Evolutionary conservation across 345 rosid species (phyloP).

Genomic region (Syzygium oleosum): DNA sequence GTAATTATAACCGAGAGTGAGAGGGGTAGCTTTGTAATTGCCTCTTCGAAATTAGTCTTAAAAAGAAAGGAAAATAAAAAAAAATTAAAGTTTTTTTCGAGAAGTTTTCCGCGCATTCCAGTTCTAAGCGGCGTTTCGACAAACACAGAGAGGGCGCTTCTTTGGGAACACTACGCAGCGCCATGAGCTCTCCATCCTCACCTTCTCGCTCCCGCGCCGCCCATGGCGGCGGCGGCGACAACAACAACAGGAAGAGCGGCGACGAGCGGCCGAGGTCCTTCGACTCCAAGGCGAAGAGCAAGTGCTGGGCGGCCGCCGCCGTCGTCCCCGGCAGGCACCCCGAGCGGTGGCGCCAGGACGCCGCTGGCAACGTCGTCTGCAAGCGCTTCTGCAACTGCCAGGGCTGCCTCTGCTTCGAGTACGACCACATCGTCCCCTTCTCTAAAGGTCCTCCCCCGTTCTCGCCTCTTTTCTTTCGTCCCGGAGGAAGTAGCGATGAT

Average conservation of each 20-base stretch:
- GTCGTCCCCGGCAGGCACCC: constrained; percentile 83
- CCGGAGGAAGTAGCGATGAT: neutral
- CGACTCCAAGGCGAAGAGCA: constrained; percentile 52
- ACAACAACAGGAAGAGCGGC: neutral
- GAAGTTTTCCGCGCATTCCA: neutral
- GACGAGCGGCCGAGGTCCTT: constrained; percentile 74
- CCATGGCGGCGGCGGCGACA: neutral
- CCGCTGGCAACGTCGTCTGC: constrained; percentile 84
- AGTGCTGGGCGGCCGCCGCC: constrained; percentile 76
- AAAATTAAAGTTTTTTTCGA: too few relatives aligned
- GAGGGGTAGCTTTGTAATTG: too few relatives aligned
- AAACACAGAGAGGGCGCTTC: neutral
- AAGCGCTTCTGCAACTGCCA: constrained; percentile 80
- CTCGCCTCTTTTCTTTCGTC: neutral
- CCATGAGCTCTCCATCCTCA: neutral
- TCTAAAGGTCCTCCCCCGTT: constrained; percentile 53
- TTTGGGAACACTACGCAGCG: neutral
- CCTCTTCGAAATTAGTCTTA: too few relatives aligned
- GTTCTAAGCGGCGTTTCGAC: neutral
- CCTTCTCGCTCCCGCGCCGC: constrained; percentile 2
- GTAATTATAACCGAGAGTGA: too few relatives aligned
- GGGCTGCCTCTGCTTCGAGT: constrained; percentile 93
- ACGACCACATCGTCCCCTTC: constrained; percentile 85
- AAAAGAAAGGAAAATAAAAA: too few relatives aligned
- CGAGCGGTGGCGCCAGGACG: constrained; percentile 94